phyloP scores from a whole-genome alignment of 1,284 basidiomycete species.

The Apiotrichum siamense region DNA sequence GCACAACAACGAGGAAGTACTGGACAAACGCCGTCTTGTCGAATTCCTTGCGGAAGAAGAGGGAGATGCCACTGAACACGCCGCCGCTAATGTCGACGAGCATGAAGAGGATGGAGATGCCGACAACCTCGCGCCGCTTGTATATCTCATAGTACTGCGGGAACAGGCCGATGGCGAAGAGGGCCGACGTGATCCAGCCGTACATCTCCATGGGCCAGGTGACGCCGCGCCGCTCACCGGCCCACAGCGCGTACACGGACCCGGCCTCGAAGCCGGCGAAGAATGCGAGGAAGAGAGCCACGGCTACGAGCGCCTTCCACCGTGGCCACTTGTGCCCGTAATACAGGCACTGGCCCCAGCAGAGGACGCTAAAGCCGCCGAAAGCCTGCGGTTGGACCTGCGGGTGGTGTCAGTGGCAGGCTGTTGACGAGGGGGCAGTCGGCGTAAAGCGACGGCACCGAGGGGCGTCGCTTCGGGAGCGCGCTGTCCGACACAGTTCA shows the following conservation, averaged over 20 bases:
- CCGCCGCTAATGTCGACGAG: slow-evolving; percentile 65
- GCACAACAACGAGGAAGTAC: slow-evolving; percentile 49
- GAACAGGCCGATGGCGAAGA: slow-evolving; percentile 60
- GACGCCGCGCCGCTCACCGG: slow-evolving; percentile 51
- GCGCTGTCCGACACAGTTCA: too few species aligned
- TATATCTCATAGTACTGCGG: slow-evolving; percentile 63
- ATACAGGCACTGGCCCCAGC: slow-evolving; percentile 63
- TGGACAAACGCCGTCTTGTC: slow-evolving; percentile 61
- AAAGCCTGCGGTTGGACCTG: slow-evolving; percentile 68
- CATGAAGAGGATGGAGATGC: slow-evolving; percentile 67
- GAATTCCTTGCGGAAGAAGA: slow-evolving; percentile 62
- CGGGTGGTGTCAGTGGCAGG: neutral
- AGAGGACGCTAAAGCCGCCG: slow-evolving; percentile 56
- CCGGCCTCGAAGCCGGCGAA: slow-evolving; percentile 59
- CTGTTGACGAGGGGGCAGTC: neutral
- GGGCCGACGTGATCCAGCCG: slow-evolving; percentile 59
- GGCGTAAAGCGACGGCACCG: too few species aligned
- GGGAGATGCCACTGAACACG: slow-evolving; percentile 61
- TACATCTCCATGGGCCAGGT: slow-evolving; percentile 56
- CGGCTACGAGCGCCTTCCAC: slow-evolving; percentile 47
- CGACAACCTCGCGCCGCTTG: slow-evolving; percentile 61
- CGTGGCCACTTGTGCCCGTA: slow-evolving; percentile 50
- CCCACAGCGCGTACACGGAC: slow-evolving; percentile 56
- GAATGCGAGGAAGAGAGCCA: slow-evolving; percentile 47
- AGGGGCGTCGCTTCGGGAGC: neutral